Conservation (phyloP, 2,329 filamentous ascomycete genomes). For the Phialemonium atrogriseum region DNA sequence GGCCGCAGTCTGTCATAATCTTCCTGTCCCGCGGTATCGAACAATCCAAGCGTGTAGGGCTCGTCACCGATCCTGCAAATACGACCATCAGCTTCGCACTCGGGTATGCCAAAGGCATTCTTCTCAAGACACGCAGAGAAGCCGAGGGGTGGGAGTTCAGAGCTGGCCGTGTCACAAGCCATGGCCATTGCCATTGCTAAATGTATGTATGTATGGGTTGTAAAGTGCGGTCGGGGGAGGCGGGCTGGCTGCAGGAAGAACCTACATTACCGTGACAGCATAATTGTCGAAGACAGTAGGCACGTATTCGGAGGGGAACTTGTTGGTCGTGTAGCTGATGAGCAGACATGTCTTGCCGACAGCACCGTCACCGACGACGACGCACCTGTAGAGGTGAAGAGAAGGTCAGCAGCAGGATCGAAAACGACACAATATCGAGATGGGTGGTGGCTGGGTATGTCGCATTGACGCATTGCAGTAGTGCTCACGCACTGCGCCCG, state of each 20-base stretch:
- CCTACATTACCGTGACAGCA: constrained; percentile 98
- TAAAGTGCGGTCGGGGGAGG: too few relatives aligned
- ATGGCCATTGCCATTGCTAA: too few relatives aligned
- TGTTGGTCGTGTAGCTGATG: constrained; percentile 99
- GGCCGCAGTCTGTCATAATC: constrained; percentile 97
- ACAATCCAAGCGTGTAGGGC: constrained; percentile 92
- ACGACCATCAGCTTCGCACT: too few relatives aligned
- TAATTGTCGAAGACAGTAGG: constrained; percentile 99
- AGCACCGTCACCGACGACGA: constrained; percentile 98
- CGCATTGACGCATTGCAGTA: too few relatives aligned
- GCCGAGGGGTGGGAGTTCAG: neutral
- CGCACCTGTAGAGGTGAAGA: constrained; percentile 58
- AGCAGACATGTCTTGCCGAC: constrained; percentile 98
- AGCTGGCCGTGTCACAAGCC: too few relatives aligned
- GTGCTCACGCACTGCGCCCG: too few relatives aligned
- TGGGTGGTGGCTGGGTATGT: too few relatives aligned
- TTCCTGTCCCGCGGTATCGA: constrained; percentile 98
- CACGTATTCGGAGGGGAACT: constrained; percentile 99
- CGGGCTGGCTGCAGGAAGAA: constrained; percentile 17
- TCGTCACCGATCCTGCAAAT: constrained; percentile 90
- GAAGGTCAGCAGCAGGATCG: constrained; percentile 2
- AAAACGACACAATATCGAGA: too few relatives aligned
- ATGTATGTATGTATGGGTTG: too few relatives aligned
- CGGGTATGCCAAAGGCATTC: too few relatives aligned
- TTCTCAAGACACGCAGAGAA: too few relatives aligned